Percentiles rank a stretch among this genome's conserved stretches.
Evolutionary conservation across 2,329 filamentous ascomycete species (phyloP).

Genomic region (Botrytis cinerea): DNA sequence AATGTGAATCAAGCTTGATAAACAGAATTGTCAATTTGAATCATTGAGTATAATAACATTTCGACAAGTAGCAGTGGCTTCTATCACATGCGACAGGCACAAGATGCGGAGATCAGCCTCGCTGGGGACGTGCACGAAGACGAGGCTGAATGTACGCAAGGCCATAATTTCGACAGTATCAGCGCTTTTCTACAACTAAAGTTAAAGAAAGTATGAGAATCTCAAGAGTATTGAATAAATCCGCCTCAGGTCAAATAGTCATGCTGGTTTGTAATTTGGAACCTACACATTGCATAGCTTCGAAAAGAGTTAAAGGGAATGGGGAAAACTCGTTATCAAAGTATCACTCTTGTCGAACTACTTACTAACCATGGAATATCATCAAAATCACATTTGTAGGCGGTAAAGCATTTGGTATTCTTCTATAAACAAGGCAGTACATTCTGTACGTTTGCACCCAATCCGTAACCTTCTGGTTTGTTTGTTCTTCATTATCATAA

Average conservation of each 20-base stretch:
- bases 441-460: slow-evolving; percentile 15
- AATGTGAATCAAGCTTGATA: neutral
- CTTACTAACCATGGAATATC: neutral
- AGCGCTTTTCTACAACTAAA: neutral
- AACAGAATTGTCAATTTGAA: neutral
- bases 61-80: slow-evolving; percentile 6
- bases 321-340: neutral
- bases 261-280: neutral
- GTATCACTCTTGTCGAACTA: neutral
- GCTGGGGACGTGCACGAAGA: slow-evolving; percentile 13
- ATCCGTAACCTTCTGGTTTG: slow-evolving; percentile 12
- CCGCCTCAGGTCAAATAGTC: neutral
- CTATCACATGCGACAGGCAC: slow-evolving; percentile 20
- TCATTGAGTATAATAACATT: slow-evolving; percentile 4
- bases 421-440: slow-evolving; percentile 18
- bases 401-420: slow-evolving; percentile 20
- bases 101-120: slow-evolving; percentile 15
- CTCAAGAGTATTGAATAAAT: neutral
- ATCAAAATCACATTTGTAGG: neutral
- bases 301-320: neutral
- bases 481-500: slow-evolving; percentile 23
- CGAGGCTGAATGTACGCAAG: slow-evolving; percentile 3
- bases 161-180: neutral
- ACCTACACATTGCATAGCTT: neutral
- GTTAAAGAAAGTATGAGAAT: neutral